These are phyloP conservation scores for Chlamydomonas sp. DNA, from an alignment of 139 green algal genomes.

Conservation along the genomic window DNA sequence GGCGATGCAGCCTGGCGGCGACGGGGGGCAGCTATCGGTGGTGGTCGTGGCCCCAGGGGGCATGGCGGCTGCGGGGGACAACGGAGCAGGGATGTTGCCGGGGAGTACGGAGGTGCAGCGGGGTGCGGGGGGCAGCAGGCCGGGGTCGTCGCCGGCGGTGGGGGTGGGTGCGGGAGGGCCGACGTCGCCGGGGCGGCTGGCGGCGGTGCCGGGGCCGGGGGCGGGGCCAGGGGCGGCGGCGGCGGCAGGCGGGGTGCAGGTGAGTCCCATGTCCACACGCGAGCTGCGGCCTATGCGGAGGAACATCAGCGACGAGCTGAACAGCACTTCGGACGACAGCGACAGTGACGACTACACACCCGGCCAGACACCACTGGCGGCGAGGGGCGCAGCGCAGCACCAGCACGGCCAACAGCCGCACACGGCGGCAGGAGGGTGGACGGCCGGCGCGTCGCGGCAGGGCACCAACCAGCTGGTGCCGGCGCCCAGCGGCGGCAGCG, in stretches of 20 bases:
- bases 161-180: not conserved
- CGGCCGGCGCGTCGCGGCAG: too few species aligned
- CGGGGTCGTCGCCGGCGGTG: not conserved
- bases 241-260: not conserved
- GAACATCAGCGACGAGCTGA: constrained; percentile 20
- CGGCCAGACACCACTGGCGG: not conserved
- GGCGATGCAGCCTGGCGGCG: not conserved
- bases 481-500: too few species aligned
- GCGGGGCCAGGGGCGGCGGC: not conserved
- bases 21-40: constrained; percentile 6
- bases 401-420: not conserved
- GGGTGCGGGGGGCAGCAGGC: not conserved
- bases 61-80: too few species aligned
- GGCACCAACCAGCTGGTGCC: too few species aligned
- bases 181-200: not conserved
- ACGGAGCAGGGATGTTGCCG: too few species aligned
- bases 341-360: constrained; percentile 6
- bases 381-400: not conserved
- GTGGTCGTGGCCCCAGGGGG: not conserved
- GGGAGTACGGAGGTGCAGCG: not conserved
- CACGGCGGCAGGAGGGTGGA: not conserved
- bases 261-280: not conserved
- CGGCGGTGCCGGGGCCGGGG: not conserved
- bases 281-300: constrained; percentile 30
- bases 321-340: not conserved